Conservation (phyloP, 2,329 filamentous ascomycete genomes). For the Penicillium olsonii region DNA sequence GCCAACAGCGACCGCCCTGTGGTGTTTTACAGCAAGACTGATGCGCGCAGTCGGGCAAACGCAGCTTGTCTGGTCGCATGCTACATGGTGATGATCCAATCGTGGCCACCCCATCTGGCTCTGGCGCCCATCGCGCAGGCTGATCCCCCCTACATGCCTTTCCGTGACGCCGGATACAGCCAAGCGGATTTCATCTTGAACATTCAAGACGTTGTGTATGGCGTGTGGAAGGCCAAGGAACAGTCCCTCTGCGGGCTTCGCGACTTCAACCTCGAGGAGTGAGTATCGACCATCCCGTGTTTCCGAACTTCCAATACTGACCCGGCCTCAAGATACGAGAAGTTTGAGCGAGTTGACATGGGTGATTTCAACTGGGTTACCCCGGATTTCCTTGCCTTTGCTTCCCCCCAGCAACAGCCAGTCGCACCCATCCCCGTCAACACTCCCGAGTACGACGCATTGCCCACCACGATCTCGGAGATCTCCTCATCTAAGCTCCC, state of each 20-base stretch:
- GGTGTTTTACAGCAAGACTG: constrained; percentile 93
- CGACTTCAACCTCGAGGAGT: constrained; percentile 92
- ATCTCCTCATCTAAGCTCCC: constrained; percentile 72
- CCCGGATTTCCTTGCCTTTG: constrained; percentile 91
- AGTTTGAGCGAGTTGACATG: constrained; percentile 92
- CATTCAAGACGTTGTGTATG: constrained; percentile 96
- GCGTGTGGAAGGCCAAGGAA: constrained; percentile 98
- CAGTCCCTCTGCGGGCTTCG: constrained; percentile 87
- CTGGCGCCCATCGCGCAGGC: constrained; percentile 94
- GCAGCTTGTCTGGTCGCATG: constrained; percentile 92
- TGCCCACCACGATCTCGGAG: constrained; percentile 75
- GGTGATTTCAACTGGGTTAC: constrained; percentile 99
- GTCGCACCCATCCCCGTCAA: constrained; percentile 70
- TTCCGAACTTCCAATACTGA: constrained; percentile 12
- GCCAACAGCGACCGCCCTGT: constrained; percentile 87
- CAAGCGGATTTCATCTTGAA: constrained; percentile 95
- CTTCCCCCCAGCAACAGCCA: constrained; percentile 84
- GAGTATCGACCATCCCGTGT: constrained; percentile 31
- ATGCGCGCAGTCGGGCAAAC: constrained; percentile 85
- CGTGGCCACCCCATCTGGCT: constrained; percentile 94
- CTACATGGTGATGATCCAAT: constrained; percentile 98
- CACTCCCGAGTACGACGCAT: constrained; percentile 70
- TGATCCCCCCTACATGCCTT: constrained; percentile 97
- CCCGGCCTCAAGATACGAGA: constrained; percentile 70
- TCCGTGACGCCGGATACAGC: constrained; percentile 96